phyloP scores from a whole-genome alignment of 768 basidiomycete genomes.

The Naganishia vaughanmartiniae region DNA sequence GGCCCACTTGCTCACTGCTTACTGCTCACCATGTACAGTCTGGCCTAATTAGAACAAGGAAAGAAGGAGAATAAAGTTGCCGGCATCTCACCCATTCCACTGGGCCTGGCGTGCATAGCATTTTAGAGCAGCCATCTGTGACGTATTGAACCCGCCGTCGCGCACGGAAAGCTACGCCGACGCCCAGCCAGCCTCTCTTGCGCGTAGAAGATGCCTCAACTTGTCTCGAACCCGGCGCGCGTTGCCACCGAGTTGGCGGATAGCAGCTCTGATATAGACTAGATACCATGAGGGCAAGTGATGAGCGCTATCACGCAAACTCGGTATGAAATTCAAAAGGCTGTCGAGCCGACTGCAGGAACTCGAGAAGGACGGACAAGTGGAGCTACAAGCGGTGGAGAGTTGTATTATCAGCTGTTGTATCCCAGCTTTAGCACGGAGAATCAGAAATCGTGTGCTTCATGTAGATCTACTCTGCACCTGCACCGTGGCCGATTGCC shows the following conservation, averaged over 20 bases:
- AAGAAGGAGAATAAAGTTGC: slow-evolving; percentile 17
- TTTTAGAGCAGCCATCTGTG: slow-evolving; percentile 20
- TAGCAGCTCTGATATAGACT: neutral
- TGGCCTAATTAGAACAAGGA: neutral
- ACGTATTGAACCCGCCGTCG: slow-evolving; percentile 6
- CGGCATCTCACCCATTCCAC: neutral
- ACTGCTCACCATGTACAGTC: neutral
- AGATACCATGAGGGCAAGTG: too few relatives aligned
- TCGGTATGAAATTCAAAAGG: too few relatives aligned
- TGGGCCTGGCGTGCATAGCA: slow-evolving; percentile 6
- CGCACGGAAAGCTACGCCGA: slow-evolving; percentile 8
- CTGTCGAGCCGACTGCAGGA: too few relatives aligned
- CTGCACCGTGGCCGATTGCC: too few relatives aligned
- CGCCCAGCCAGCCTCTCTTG: neutral
- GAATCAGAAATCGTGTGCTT: too few relatives aligned
- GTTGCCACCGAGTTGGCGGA: neutral
- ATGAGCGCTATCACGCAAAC: too few relatives aligned
- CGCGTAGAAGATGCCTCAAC: slow-evolving; percentile 15
- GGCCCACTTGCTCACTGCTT: neutral
- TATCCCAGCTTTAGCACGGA: too few relatives aligned
- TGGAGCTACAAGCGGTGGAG: too few relatives aligned
- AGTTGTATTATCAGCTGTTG: too few relatives aligned
- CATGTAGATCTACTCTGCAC: too few relatives aligned
- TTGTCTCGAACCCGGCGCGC: neutral
- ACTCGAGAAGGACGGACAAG: too few relatives aligned